Evolutionary conservation across 2,329 filamentous ascomycete species (phyloP).

Genomic region (Pseudogymnoascus sp.): DNA sequence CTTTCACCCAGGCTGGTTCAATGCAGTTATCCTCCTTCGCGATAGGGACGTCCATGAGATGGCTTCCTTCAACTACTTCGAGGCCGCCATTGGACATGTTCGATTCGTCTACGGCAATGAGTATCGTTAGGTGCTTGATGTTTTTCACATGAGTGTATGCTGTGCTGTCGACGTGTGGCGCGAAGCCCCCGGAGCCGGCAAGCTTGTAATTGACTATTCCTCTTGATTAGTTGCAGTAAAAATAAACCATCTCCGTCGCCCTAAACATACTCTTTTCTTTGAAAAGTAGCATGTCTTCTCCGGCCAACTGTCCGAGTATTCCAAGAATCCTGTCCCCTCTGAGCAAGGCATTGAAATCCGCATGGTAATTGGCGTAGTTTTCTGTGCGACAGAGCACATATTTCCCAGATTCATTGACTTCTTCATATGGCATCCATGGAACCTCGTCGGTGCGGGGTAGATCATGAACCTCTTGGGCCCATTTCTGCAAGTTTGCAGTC

Average conservation of each 20-base stretch:
- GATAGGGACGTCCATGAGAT: conserved; percentile 30
- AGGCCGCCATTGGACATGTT: conserved; percentile 29
- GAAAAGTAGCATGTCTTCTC: too few species aligned
- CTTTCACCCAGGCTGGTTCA: conserved; percentile 25
- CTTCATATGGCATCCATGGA: too few species aligned
- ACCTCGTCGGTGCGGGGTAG: too few species aligned
- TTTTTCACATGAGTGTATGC: conserved; percentile 32
- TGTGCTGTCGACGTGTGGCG: conserved; percentile 30
- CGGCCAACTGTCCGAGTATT: too few species aligned
- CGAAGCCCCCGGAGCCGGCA: conserved; percentile 28
- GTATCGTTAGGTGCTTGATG: conserved; percentile 31
- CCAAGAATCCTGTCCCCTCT: too few species aligned
- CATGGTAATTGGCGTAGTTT: too few species aligned
- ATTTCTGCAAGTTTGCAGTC: too few species aligned
- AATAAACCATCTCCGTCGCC: background rate
- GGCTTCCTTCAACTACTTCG: conserved; percentile 30
- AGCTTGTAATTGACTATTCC: background rate
- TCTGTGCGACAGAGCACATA: too few species aligned
- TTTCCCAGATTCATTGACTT: too few species aligned
- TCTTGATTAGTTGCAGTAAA: background rate
- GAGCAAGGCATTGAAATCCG: too few species aligned
- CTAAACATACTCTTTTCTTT: too few species aligned
- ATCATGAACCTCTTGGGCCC: too few species aligned
- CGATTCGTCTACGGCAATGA: conserved; percentile 29
- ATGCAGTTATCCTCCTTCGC: conserved; percentile 26